Evolutionary conservation across 306 rosid species (phyloP).

Genomic region (Gynostemma pentaphyllum): DNA sequence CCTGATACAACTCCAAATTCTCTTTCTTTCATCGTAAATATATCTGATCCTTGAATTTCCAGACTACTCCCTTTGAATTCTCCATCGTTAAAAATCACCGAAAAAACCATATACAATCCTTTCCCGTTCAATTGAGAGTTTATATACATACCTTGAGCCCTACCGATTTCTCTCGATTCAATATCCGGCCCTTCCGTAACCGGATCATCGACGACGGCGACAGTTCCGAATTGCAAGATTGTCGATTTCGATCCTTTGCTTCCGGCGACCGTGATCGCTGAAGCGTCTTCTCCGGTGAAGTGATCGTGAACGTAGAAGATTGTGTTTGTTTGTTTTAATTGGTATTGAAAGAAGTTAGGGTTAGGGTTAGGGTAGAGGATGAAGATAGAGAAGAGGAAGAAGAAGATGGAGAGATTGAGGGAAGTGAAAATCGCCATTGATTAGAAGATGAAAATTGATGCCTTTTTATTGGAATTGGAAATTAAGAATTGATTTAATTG

Average conservation of each 20-base stretch:
- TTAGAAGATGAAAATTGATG: neutral
- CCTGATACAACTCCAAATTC: conserved; percentile 52
- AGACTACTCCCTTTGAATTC: conserved; percentile 39
- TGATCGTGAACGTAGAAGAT: conserved; percentile 52
- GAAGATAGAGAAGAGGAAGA: neutral
- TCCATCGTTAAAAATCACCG: conserved; percentile 38
- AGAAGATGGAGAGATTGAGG: neutral
- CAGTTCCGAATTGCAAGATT: conserved; percentile 43
- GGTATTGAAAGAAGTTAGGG: neutral
- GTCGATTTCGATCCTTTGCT: conserved; percentile 26
- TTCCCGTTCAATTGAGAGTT: conserved; percentile 45
- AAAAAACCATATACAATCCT: conserved; percentile 39
- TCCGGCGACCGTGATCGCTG: conserved; percentile 31
- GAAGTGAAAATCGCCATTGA: neutral
- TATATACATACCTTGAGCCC: conserved; percentile 49
- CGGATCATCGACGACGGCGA: conserved; percentile 38
- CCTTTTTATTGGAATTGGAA: neutral
- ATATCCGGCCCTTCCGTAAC: conserved; percentile 37
- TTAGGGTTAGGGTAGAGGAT: neutral
- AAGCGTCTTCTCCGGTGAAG: conserved; percentile 36
- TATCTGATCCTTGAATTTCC: conserved; percentile 50
- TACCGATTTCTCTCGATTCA: conserved; percentile 32
- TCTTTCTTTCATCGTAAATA: conserved; percentile 21
- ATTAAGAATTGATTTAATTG: neutral
- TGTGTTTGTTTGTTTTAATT: conserved; percentile 33